Conservation (phyloP, 129 eudicot species). For the Centrapalus pauciflorus region DNA sequence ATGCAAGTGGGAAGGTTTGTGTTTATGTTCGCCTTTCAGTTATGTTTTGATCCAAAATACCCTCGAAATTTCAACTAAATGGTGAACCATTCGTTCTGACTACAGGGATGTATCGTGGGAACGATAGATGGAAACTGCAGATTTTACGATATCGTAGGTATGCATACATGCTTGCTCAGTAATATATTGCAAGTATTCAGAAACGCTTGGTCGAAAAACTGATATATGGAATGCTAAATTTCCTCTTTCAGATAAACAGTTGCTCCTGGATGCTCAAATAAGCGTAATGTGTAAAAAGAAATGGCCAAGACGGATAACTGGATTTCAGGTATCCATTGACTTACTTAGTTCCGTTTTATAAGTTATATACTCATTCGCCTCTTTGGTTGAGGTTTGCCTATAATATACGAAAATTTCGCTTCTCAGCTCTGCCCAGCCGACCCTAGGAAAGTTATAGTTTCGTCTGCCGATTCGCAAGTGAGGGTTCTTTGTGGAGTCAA, state of each 20-base stretch:
- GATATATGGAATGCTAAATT: not conserved
- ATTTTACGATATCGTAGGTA: constrained; percentile 34
- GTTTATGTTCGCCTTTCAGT: not conserved
- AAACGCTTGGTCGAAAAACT: not conserved
- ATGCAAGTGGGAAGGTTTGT: constrained; percentile 36
- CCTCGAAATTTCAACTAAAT: not conserved
- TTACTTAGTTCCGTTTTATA: not conserved
- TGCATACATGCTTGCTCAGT: not conserved
- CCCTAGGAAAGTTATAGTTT: constrained; percentile 61
- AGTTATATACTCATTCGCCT: not conserved
- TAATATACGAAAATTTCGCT: not conserved
- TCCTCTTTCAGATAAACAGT: constrained; percentile 21
- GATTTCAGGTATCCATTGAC: constrained; percentile 18
- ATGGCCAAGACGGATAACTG: constrained; percentile 30
- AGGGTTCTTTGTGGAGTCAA: constrained; percentile 60
- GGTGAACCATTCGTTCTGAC: not conserved
- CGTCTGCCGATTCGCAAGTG: constrained; percentile 80
- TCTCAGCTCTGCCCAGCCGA: constrained; percentile 70
- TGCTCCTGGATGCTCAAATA: constrained; percentile 15
- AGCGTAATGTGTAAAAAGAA: constrained; percentile 26
- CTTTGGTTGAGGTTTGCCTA: not conserved
- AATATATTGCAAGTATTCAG: not conserved
- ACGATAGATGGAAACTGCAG: constrained; percentile 35
- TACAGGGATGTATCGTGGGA: constrained; percentile 36
- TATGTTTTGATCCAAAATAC: not conserved